These are phyloP conservation scores for Cajanus cajan DNA, from an alignment of 306 rosid genomes.

Conservation along the genomic window DNA sequence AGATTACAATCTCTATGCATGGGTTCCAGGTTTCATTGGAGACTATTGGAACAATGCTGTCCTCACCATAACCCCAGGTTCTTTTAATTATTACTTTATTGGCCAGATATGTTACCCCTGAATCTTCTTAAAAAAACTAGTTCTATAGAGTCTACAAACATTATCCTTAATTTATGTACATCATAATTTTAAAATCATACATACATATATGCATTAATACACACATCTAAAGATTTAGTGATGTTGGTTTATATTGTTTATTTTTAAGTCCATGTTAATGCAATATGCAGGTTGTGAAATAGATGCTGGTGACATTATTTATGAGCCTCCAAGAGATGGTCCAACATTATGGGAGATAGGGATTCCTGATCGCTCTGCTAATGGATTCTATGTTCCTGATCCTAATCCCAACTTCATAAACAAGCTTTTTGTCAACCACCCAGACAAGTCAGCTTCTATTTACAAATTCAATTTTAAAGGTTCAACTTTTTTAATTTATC, in stretches of 20 bases:
- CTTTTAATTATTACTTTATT: background rate
- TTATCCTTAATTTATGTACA: background rate
- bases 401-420: constrained; percentile 73
- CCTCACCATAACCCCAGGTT: constrained; percentile 63
- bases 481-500: background rate
- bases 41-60: constrained; percentile 47
- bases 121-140: background rate
- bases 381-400: constrained; percentile 72
- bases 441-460: constrained; percentile 58
- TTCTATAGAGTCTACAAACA: background rate
- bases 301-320: constrained; percentile 53
- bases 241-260: no score
- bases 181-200: background rate
- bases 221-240: background rate
- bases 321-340: constrained; percentile 73
- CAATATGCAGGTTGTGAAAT: constrained; percentile 51
- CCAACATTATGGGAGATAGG: constrained; percentile 93
- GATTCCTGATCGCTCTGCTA: constrained; percentile 79
- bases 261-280: no score
- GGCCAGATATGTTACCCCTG: background rate
- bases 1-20: constrained; percentile 64
- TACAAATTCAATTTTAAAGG: no score
- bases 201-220: background rate
- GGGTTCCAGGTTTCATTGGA: constrained; percentile 77
- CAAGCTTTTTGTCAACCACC: constrained; percentile 63